Evolutionary conservation across 176 grass and related monocot genomes (phyloP).

Genomic region (Musa itinerans): DNA sequence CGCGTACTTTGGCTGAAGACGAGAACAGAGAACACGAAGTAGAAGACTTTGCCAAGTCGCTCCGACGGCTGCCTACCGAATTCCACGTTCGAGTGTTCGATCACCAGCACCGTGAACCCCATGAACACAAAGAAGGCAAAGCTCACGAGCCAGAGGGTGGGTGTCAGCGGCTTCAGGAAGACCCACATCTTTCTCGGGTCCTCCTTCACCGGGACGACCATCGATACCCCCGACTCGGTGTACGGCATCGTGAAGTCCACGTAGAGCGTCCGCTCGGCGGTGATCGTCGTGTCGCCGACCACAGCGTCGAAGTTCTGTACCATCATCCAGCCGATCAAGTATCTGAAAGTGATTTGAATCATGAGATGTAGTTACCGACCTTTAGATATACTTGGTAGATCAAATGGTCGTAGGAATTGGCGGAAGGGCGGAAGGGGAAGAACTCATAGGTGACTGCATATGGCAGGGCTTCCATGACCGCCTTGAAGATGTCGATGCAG

Average conservation of each 20-base stretch:
- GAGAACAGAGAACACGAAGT: slow-evolving; percentile 52
- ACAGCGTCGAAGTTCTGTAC: slow-evolving; percentile 42
- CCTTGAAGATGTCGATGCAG: slow-evolving; percentile 55
- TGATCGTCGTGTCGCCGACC: slow-evolving; percentile 56
- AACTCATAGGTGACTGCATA: slow-evolving; percentile 35
- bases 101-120: slow-evolving; percentile 44
- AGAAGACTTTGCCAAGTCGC: slow-evolving; percentile 43
- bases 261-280: slow-evolving; percentile 17
- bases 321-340: background rate
- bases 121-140: slow-evolving; percentile 46
- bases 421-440: slow-evolving; percentile 16
- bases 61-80: slow-evolving; percentile 29
- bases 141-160: slow-evolving; percentile 36
- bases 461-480: slow-evolving; percentile 27
- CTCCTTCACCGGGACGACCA: slow-evolving; percentile 35
- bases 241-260: slow-evolving; percentile 75
- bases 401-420: slow-evolving; percentile 41
- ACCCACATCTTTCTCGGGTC: slow-evolving; percentile 35
- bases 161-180: slow-evolving; percentile 39
- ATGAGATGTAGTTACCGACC: slow-evolving; percentile 13
- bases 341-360: too few relatives aligned
- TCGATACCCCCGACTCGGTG: slow-evolving; percentile 41
- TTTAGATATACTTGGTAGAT: slow-evolving; percentile 40
- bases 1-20: slow-evolving; percentile 47
- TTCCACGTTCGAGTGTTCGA: slow-evolving; percentile 38